These are phyloP conservation scores for Mortierella antarctica DNA, from an alignment of 192 early-diverging fungal species.

Conservation along the genomic window DNA sequence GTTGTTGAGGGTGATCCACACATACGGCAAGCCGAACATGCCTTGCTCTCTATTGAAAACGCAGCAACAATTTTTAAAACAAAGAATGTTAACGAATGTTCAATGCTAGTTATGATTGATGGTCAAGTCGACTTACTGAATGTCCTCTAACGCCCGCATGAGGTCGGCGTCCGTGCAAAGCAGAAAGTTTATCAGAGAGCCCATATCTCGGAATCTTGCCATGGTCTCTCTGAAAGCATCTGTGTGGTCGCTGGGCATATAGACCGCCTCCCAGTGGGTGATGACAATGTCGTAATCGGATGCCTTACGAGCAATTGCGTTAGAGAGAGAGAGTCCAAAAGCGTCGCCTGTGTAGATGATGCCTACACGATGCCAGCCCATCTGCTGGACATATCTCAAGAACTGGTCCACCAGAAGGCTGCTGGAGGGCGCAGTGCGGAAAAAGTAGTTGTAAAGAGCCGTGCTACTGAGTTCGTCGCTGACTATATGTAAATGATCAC, in stretches of 20 bases:
- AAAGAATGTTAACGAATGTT: neutral
- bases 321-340: neutral
- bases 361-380: slow-evolving; percentile 20
- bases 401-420: neutral
- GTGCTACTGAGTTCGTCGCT: slow-evolving; percentile 10
- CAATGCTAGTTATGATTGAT: neutral
- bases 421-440: slow-evolving; percentile 1
- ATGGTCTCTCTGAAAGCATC: neutral
- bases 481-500: neutral
- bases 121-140: slow-evolving; percentile 1
- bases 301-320: neutral
- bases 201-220: neutral
- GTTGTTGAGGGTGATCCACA: slow-evolving; percentile 10
- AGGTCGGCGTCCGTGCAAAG: neutral
- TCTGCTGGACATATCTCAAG: neutral
- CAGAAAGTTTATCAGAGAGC: slow-evolving; percentile 1
- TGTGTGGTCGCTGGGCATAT: neutral
- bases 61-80: neutral
- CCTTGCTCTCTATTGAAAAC: neutral
- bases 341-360: slow-evolving; percentile 10
- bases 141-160: neutral
- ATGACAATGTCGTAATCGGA: neutral
- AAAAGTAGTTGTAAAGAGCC: slow-evolving; percentile 5
- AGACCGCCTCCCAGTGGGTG: neutral
- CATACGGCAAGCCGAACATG: slow-evolving; percentile 3